Evolutionary conservation across 768 basidiomycete genomes (phyloP).

Genomic region (Pleurotus pulmonarius): DNA sequence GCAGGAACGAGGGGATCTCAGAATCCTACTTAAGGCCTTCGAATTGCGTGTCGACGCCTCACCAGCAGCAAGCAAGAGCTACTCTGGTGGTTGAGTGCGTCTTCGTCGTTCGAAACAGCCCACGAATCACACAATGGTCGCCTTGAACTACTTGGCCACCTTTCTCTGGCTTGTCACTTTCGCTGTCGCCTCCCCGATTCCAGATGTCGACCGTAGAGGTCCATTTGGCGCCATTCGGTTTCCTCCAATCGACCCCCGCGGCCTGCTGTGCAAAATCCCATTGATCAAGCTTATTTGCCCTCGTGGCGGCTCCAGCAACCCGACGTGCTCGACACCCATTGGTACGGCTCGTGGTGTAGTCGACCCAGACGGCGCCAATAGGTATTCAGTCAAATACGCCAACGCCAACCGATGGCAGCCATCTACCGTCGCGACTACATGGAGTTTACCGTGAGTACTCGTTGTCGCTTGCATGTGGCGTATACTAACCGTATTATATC

Average conservation of each 20-base stretch:
- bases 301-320: constrained; percentile 18
- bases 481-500: constrained; percentile 4
- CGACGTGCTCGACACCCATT: constrained; percentile 40
- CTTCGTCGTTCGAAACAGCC: neutral
- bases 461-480: neutral
- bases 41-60: neutral
- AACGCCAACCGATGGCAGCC: constrained; percentile 57
- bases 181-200: constrained; percentile 25
- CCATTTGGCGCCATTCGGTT: constrained; percentile 22
- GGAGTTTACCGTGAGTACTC: constrained; percentile 59
- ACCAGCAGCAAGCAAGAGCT: constrained; percentile 3
- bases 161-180: constrained; percentile 24
- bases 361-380: constrained; percentile 43
- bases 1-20: neutral
- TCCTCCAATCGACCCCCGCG: constrained; percentile 31
- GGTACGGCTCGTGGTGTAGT: constrained; percentile 53
- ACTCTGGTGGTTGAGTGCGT: constrained; percentile 11
- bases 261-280: constrained; percentile 44
- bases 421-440: constrained; percentile 48
- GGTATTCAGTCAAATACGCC: constrained; percentile 69
- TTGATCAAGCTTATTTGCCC: constrained; percentile 42
- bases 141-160: constrained; percentile 26
- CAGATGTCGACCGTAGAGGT: neutral
- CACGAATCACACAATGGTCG: constrained; percentile 25
- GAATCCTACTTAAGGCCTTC: neutral